Base-by-base conservation (phyloP, 306 rosid species). In the Inga oerstediana region DNA sequence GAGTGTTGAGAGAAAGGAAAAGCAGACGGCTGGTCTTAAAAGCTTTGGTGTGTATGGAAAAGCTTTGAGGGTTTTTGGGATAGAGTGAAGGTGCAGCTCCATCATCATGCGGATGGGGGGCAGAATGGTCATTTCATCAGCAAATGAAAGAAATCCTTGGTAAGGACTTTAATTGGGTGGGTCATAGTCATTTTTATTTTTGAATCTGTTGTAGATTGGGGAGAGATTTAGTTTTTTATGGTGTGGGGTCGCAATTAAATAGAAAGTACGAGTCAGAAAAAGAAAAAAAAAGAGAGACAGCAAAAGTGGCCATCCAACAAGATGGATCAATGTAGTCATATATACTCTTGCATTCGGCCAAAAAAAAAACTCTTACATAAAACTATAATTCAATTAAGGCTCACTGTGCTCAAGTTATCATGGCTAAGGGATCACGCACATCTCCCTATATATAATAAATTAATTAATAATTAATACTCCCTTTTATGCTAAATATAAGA, bases 21-120 rank as follows among this genome's bases (percentile, higher is more conserved):
- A 81, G 66, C 87, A 83, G 88, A 85, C 72, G 89, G 89, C 85
- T 87, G 86, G 91, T 89, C 87, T 80, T 79, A 91, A 94, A 93
- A 86, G 89, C 89, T 20, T 27, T 37, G 41, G 5, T 37, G 41
- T 56, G 66, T 22, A 15, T 69, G 85, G 86, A 79, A 90, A 83
- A 87, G 84, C 88, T 85, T 41, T 27, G 71, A 80, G 73, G 84
- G 84, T 43, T 71, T 37, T 73, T 79, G 83, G 84, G 64, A 86
- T 90, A 85, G 81, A 80, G 82, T 84, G 59, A 89, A 81, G 82
- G 87, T 72, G 88, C 77, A 90, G 87, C 89, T 92, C 93, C 92
- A 89, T 90, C 91, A 90, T 89, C 91, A 68, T 20, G 22, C 11
- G 46, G 24, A 34, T 11, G 22, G 8, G 14, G 46, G 52, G 34